These are phyloP conservation scores for Mentha longifolia DNA, from an alignment of 257 asterid genomes.

Conservation along the genomic window DNA sequence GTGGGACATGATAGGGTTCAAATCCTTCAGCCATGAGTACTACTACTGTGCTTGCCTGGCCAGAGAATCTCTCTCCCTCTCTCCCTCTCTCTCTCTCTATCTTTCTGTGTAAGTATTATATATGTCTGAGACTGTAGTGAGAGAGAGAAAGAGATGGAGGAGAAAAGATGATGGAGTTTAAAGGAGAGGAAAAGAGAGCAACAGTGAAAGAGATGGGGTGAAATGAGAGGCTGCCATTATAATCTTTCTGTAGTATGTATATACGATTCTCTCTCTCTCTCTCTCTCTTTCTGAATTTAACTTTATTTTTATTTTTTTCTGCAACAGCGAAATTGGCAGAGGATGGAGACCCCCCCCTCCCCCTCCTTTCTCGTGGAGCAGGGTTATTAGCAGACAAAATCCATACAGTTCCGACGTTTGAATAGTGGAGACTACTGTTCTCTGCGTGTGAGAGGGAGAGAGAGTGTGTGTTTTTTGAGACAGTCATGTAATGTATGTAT, in stretches of 20 bases:
- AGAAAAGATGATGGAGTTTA: slow-evolving; percentile 35
- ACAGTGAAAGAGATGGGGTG: slow-evolving; percentile 48
- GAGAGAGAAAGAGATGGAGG: slow-evolving; percentile 19
- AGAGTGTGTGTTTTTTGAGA: no score
- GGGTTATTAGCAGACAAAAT: slow-evolving; percentile 40
- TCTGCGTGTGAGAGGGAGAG: slow-evolving; percentile 20
- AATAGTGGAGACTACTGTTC: slow-evolving; percentile 40
- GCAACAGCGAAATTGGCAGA: slow-evolving; percentile 26
- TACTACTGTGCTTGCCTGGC: slow-evolving; percentile 25
- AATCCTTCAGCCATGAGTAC: slow-evolving; percentile 84
- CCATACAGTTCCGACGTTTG: slow-evolving; percentile 44
- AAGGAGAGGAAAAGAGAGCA: slow-evolving; percentile 33
- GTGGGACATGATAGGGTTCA: slow-evolving; percentile 90
- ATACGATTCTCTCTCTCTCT: slow-evolving; percentile 1
- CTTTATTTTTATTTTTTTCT: background rate
- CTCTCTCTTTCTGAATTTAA: background rate
- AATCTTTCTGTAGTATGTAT: slow-evolving; percentile 14
- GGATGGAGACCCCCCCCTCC: slow-evolving; percentile 29
- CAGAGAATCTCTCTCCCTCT: slow-evolving; percentile 30
- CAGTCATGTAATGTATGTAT: slow-evolving; percentile 1
- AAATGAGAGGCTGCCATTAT: slow-evolving; percentile 53
- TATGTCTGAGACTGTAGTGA: background rate
- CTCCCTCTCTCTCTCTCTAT: background rate
- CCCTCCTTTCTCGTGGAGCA: slow-evolving; percentile 29
- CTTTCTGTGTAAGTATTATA: background rate